Evolutionary conservation across 1,284 basidiomycete genomes (phyloP).

Genomic region (Golubevia sp.): DNA sequence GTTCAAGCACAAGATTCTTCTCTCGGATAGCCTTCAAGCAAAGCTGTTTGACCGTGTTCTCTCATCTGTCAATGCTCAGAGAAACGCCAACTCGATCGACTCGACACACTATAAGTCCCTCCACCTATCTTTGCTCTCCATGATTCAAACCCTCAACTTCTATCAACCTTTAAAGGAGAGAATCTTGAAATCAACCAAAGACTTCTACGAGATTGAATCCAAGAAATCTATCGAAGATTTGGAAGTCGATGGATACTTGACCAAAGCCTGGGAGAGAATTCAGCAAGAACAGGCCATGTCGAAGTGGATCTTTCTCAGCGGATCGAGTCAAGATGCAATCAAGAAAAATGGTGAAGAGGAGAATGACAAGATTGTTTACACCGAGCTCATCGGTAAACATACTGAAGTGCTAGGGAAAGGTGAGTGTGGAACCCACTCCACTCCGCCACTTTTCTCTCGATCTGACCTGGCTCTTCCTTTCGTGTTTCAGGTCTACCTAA

Average conservation of each 20-base stretch:
- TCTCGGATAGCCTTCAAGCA: slow-evolving; percentile 18
- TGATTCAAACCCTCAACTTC: slow-evolving; percentile 29
- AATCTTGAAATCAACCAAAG: slow-evolving; percentile 18
- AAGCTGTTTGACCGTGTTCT: slow-evolving; percentile 18
- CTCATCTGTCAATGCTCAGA: slow-evolving; percentile 15
- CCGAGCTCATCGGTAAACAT: slow-evolving; percentile 26
- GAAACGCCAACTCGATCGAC: no score
- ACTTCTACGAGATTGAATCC: slow-evolving; percentile 32
- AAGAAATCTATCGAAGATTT: slow-evolving; percentile 7
- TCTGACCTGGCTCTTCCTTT: no score
- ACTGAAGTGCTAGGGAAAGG: slow-evolving; percentile 15
- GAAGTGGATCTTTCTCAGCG: slow-evolving; percentile 24
- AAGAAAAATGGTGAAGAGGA: slow-evolving; percentile 8
- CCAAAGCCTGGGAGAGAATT: slow-evolving; percentile 23
- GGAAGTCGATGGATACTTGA: slow-evolving; percentile 22
- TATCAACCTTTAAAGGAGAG: slow-evolving; percentile 23
- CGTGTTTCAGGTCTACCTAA: slow-evolving; percentile 20
- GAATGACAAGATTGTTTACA: slow-evolving; percentile 19
- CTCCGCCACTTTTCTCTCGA: no score
- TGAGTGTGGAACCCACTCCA: no score
- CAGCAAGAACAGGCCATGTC: slow-evolving; percentile 24
- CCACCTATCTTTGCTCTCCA: slow-evolving; percentile 26
- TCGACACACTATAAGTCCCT: slow-evolving; percentile 14
- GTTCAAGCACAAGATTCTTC: slow-evolving; percentile 30
- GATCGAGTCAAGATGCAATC: no score